A percentile compares a stretch with the other conserved stretches of the same genome.
These are phyloP conservation scores for Pedinophyceae sp. DNA, from an alignment of 139 green algal species.

Conservation along the genomic window DNA sequence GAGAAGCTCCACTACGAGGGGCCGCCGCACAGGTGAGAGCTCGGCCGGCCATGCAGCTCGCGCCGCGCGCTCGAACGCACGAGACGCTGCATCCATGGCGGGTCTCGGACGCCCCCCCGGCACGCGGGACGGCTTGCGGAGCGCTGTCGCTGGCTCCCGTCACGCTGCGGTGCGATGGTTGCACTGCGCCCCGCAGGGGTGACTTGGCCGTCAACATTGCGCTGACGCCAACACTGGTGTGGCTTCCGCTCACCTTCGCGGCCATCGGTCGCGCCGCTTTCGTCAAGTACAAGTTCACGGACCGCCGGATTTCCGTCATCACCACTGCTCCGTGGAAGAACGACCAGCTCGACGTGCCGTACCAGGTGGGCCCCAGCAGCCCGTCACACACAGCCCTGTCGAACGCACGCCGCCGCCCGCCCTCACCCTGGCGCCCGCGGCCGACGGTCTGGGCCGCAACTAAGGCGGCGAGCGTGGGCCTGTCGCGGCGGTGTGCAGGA, in stretches of 20 bases:
- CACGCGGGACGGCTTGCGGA: no score
- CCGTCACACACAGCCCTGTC: background rate
- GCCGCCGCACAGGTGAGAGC: no score
- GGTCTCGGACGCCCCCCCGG: no score
- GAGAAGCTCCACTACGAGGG: no score
- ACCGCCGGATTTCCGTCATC: conserved; percentile 54
- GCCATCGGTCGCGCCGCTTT: conserved; percentile 51
- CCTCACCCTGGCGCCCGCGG: background rate
- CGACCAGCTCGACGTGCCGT: conserved; percentile 11
- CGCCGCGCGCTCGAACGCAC: no score
- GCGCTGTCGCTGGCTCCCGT: no score
- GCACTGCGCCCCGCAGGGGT: conserved; percentile 39
- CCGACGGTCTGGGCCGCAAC: background rate
- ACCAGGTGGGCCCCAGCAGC: background rate
- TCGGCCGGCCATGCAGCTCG: no score
- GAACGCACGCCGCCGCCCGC: conserved; percentile 3
- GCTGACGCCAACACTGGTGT: conserved; percentile 49
- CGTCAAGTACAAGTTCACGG: conserved; percentile 76
- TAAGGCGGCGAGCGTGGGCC: background rate
- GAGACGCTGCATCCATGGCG: conserved; percentile 53
- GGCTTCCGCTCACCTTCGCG: conserved; percentile 61
- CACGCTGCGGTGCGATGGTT: no score
- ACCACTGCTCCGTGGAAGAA: conserved; percentile 73
- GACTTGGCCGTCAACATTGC: conserved; percentile 69
- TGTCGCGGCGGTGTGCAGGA: conserved; percentile 23